Evolutionary conservation across 2,329 filamentous ascomycete genomes (phyloP).

Genomic region (Ophiocordyceps sinensis): DNA sequence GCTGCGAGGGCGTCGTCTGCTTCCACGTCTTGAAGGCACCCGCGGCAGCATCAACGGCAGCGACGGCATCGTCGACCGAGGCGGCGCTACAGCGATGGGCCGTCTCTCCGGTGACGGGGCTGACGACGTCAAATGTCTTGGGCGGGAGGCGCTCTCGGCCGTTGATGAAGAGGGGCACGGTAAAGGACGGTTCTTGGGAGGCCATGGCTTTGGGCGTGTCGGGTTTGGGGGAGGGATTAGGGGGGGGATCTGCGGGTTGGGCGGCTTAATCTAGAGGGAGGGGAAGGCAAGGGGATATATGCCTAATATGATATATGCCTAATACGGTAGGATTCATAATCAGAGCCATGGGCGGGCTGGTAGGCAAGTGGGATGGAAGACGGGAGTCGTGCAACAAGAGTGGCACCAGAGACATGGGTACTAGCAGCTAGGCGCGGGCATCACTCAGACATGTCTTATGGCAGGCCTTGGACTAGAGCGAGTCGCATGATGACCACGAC

Average conservation of each 20-base stretch:
- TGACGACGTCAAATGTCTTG: conserved; percentile 15
- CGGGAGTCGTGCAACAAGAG: too few species aligned
- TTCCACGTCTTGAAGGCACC: conserved; percentile 57
- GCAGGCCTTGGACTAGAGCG: too few species aligned
- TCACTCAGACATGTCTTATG: too few species aligned
- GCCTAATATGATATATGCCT: too few species aligned
- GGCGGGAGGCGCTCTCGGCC: conserved; percentile 28
- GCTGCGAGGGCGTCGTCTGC: conserved; percentile 40
- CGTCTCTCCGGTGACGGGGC: background rate
- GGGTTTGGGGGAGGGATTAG: background rate
- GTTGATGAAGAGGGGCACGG: conserved; percentile 27
- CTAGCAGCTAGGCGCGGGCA: too few species aligned
- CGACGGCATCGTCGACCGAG: conserved; percentile 37
- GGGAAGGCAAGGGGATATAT: too few species aligned
- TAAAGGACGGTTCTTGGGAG: conserved; percentile 15
- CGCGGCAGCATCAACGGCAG: conserved; percentile 40
- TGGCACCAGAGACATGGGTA: too few species aligned
- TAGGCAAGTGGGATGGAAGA: too few species aligned
- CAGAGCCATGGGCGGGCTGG: too few species aligned
- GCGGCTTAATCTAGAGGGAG: background rate
- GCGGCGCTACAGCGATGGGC: conserved; percentile 3
- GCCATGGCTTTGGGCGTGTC: background rate
- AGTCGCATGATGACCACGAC: too few species aligned
- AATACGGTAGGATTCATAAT: too few species aligned
- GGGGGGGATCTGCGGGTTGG: background rate